Conservation (phyloP, 805 yeast species). For the Nakazawaea molendinolei region DNA sequence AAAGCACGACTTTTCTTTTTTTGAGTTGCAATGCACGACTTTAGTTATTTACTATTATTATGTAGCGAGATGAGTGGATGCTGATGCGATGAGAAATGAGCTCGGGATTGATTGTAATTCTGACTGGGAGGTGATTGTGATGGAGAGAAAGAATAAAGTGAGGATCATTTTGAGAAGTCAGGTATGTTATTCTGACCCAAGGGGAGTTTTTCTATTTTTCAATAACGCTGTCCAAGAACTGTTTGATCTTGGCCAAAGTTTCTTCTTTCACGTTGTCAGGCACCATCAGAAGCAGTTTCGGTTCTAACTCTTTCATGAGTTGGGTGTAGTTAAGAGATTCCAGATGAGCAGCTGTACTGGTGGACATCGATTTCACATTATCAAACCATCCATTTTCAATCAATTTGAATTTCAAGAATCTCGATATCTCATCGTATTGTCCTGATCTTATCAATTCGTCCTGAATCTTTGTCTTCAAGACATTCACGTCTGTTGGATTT, state of each 20-base stretch:
- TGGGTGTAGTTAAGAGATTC: constrained; percentile 45
- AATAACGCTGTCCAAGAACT: constrained; percentile 47
- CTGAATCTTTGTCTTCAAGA: constrained; percentile 55
- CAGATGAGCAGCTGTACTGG: constrained; percentile 30
- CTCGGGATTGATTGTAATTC: too few species aligned
- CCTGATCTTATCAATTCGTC: constrained; percentile 70
- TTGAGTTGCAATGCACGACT: neutral
- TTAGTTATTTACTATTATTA: neutral
- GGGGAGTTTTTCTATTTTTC: constrained; percentile 17
- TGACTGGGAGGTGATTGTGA: too few species aligned
- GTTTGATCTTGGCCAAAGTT: constrained; percentile 49
- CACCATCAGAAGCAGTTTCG: constrained; percentile 62
- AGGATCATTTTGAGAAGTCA: too few species aligned
- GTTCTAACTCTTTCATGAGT: constrained; percentile 47
- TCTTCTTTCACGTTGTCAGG: constrained; percentile 60
- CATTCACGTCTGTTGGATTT: constrained; percentile 5
- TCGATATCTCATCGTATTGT: constrained; percentile 70
- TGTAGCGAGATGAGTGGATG: neutral
- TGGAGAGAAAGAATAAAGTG: too few species aligned
- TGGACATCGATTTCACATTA: constrained; percentile 55
- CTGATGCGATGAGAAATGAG: too few species aligned
- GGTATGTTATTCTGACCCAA: too few species aligned
- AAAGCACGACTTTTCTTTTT: too few species aligned
- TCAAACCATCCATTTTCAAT: constrained; percentile 86
- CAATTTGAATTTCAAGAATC: constrained; percentile 53